Percentiles rank a stretch among this genome's conserved stretches.
These are phyloP conservation scores for Suhomyces bolitotheri DNA, from an alignment of 1,139 yeast species.

Conservation along the genomic window DNA sequence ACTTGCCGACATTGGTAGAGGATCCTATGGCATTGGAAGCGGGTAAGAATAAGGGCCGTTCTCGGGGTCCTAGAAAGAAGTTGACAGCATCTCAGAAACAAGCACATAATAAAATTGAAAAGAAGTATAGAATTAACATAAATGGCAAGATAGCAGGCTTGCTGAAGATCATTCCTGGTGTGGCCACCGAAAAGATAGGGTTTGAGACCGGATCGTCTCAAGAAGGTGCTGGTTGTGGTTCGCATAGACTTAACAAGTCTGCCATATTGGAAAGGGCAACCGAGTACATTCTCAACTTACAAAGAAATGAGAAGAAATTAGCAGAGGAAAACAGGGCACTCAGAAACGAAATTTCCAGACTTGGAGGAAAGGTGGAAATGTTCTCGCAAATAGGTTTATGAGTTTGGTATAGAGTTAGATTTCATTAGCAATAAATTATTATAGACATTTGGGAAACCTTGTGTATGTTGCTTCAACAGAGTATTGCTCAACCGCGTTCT, in stretches of 20 bases:
- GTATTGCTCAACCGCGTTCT: too few species aligned
- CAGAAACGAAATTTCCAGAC: conserved; percentile 14
- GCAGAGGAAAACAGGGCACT: conserved; percentile 26
- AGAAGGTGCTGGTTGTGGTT: conserved; percentile 11
- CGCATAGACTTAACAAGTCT: conserved; percentile 53
- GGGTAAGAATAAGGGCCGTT: background rate
- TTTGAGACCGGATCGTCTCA: conserved; percentile 11
- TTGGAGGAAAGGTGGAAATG: conserved; percentile 3
- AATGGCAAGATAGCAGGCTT: conserved; percentile 69
- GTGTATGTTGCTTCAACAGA: too few species aligned
- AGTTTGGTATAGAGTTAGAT: too few species aligned
- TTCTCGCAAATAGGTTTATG: background rate
- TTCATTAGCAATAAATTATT: too few species aligned
- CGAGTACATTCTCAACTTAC: conserved; percentile 53
- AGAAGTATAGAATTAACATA: conserved; percentile 69
- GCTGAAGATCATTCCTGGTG: conserved; percentile 65
- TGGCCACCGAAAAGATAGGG: conserved; percentile 55
- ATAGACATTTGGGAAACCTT: too few species aligned
- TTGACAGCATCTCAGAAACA: conserved; percentile 62
- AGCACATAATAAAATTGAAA: conserved; percentile 71
- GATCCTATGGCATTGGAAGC: background rate
- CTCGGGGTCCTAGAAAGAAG: conserved; percentile 55
- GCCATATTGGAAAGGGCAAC: conserved; percentile 68
- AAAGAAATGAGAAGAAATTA: conserved; percentile 43
- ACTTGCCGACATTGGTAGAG: background rate